These are phyloP conservation scores for Alnus rubra DNA, from an alignment of 306 rosid species.

Conservation along the genomic window DNA sequence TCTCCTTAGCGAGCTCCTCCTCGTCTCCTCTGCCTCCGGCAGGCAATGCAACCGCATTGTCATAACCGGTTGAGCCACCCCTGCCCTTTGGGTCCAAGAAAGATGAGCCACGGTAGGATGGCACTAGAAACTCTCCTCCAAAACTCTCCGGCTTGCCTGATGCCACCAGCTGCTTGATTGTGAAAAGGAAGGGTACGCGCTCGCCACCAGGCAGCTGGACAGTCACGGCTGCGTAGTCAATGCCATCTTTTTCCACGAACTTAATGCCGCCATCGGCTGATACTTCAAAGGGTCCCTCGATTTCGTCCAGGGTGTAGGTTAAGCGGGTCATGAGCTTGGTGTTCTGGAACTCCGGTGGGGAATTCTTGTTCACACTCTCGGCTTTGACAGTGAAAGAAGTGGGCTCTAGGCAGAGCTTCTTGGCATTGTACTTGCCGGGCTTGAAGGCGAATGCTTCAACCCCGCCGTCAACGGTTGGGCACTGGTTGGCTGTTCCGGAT, in stretches of 20 bases:
- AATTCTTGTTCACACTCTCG: slow-evolving; percentile 77
- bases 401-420: slow-evolving; percentile 85
- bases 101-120: slow-evolving; percentile 88
- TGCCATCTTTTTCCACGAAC: slow-evolving; percentile 90
- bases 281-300: slow-evolving; percentile 92
- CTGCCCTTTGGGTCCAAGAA: slow-evolving; percentile 99
- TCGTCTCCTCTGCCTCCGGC: slow-evolving; percentile 98
- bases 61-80: slow-evolving; percentile 91
- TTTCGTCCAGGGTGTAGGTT: slow-evolving; percentile 94
- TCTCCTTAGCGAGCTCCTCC: slow-evolving; percentile 85
- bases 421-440: slow-evolving; percentile 76
- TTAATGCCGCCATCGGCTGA: slow-evolving; percentile 64
- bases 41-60: slow-evolving; percentile 83
- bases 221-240: slow-evolving; percentile 85
- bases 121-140: slow-evolving; percentile 71
- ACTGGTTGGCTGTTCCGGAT: slow-evolving; percentile 92
- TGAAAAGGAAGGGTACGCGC: slow-evolving; percentile 97
- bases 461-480: slow-evolving; percentile 93
- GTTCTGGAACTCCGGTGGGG: slow-evolving; percentile 83
- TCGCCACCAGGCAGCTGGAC: slow-evolving; percentile 92
- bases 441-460: slow-evolving; percentile 71
- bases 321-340: slow-evolving; percentile 98
- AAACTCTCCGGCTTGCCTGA: slow-evolving; percentile 81
- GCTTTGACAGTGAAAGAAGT: slow-evolving; percentile 97
- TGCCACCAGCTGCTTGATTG: slow-evolving; percentile 87